These are phyloP conservation scores for Thecaphora frezii DNA, from an alignment of 1,284 basidiomycete species.

Conservation along the genomic window DNA sequence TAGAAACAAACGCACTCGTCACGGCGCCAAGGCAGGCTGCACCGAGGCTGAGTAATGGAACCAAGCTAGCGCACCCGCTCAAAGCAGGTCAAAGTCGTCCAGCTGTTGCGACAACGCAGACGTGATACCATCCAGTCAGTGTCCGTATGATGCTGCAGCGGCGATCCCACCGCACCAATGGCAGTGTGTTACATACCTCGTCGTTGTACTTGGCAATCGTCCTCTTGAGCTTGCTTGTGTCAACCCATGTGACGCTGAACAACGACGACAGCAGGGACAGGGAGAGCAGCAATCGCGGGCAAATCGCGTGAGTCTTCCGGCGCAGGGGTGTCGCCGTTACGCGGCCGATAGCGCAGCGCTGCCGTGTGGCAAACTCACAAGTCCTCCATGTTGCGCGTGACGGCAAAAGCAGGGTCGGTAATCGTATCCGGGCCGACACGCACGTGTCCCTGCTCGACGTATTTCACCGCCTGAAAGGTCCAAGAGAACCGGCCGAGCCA, in stretches of 20 bases:
- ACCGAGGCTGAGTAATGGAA: neutral
- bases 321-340: too few species aligned
- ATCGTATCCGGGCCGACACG: slow-evolving; percentile 94
- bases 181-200: slow-evolving; percentile 75
- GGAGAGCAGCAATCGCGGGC: neutral
- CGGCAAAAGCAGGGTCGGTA: slow-evolving; percentile 93
- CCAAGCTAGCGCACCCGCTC: neutral
- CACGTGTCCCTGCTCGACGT: slow-evolving; percentile 97
- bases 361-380: slow-evolving; percentile 62
- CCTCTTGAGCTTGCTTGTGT: slow-evolving; percentile 93
- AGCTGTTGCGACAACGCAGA: too few species aligned
- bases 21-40: too few species aligned
- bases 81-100: slow-evolving; percentile 57
- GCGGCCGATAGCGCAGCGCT: too few species aligned
- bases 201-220: slow-evolving; percentile 96
- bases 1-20: too few species aligned
- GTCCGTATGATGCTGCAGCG: too few species aligned
- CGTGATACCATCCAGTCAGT: too few species aligned
- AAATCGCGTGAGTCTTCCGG: too few species aligned
- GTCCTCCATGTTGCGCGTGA: slow-evolving; percentile 93
- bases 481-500: slow-evolving; percentile 4
- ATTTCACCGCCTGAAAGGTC: slow-evolving; percentile 78
- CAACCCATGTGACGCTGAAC: slow-evolving; percentile 86
- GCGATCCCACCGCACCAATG: too few species aligned
- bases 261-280: neutral